phyloP scores from a whole-genome alignment of 345 rosid genomes.

The Euphorbia pulcherrima region DNA sequence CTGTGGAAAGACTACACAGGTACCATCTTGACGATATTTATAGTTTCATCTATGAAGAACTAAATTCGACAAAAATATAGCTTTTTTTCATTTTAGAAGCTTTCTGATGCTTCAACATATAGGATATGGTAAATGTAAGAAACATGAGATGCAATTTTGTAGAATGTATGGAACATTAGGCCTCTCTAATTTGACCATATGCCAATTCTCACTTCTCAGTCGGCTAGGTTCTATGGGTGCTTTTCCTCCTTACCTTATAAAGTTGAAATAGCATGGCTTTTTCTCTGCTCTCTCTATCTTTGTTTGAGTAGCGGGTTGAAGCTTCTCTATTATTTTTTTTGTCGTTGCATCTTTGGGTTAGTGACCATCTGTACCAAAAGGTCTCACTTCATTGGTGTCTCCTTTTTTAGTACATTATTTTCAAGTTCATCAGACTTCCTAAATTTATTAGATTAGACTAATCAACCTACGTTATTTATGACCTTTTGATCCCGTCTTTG shows the following conservation, averaged over 20 bases:
- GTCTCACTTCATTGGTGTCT: not conserved
- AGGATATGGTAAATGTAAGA: not conserved
- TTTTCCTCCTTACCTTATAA: not conserved
- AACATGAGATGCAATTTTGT: not conserved
- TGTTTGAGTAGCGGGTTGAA: not conserved
- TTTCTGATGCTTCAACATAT: not conserved
- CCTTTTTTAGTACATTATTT: not conserved
- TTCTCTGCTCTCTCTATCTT: not conserved
- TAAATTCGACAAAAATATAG: not conserved
- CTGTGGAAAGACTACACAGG: slow-evolving; percentile 91
- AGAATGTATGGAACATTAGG: not conserved
- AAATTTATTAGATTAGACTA: not conserved
- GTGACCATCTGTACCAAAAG: not conserved
- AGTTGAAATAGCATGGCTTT: not conserved
- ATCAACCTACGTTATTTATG: not conserved
- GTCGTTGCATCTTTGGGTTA: not conserved
- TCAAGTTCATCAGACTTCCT: not conserved
- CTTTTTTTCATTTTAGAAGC: not conserved
- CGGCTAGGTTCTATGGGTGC: not conserved
- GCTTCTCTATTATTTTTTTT: not conserved
- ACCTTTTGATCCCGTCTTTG: not conserved
- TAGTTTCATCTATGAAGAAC: slow-evolving; percentile 2
- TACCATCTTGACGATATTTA: slow-evolving; percentile 22
- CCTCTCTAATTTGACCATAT: not conserved
- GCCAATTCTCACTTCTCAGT: not conserved